Conservation (phyloP, 2,329 filamentous ascomycete species). For the Phyllosticta capitalensis region DNA sequence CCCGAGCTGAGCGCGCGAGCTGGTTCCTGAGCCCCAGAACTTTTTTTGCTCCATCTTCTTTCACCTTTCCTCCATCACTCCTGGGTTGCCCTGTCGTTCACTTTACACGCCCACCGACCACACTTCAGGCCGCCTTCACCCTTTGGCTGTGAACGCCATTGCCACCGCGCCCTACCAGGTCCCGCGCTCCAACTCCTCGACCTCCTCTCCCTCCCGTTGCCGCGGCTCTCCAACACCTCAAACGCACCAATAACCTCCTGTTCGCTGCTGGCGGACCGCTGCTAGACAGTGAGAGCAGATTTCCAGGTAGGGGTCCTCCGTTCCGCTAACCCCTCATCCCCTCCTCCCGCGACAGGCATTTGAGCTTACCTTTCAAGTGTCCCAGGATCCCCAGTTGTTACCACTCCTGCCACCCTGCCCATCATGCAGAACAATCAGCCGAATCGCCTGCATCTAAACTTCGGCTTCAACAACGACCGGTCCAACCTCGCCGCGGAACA, state of each 20-base stretch:
- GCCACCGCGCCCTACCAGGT: background rate
- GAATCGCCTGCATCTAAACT: constrained; percentile 44
- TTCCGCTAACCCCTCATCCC: constrained; percentile 1
- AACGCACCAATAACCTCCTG: background rate
- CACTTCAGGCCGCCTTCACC: background rate
- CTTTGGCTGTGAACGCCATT: background rate
- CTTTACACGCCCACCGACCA: background rate
- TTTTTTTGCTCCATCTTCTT: background rate
- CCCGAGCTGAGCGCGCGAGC: background rate
- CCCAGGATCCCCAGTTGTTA: constrained; percentile 4
- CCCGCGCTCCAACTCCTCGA: background rate
- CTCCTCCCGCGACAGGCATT: constrained; percentile 2
- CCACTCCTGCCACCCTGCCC: constrained; percentile 6
- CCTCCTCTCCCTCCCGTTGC: background rate
- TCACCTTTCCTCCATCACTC: background rate
- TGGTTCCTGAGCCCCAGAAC: background rate
- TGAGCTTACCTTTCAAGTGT: constrained; percentile 5
- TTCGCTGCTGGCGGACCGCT: background rate
- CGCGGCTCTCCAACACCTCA: background rate
- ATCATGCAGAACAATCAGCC: constrained; percentile 18
- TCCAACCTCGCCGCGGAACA: constrained; percentile 32
- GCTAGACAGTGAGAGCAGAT: background rate
- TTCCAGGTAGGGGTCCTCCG: constrained; percentile 9
- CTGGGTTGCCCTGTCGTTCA: background rate
- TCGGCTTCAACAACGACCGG: constrained; percentile 37